Evolutionary conservation across 2,329 filamentous ascomycete species (phyloP).

Genomic region (Herpomyces periplanetae): DNA sequence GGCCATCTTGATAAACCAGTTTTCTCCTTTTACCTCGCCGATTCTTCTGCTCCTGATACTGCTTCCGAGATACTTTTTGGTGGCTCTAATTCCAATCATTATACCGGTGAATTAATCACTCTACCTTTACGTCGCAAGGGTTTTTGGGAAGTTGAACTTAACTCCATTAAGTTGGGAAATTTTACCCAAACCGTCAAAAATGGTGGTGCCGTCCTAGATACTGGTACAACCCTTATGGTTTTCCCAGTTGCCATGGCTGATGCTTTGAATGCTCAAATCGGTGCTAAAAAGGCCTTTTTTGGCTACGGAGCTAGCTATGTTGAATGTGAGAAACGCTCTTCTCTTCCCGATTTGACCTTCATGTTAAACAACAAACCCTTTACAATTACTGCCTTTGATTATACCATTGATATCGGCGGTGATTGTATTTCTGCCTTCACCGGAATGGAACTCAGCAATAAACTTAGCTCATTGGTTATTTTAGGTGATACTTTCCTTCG

Average conservation of each 20-base stretch:
- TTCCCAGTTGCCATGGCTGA: constrained; percentile 67
- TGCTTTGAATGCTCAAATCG: constrained; percentile 48
- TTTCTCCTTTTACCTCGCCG: constrained; percentile 80
- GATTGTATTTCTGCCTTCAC: constrained; percentile 92
- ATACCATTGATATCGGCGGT: constrained; percentile 76
- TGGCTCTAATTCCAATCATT: constrained; percentile 46
- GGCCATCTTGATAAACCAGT: constrained; percentile 58
- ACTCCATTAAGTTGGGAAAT: constrained; percentile 58
- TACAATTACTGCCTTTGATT: constrained; percentile 52
- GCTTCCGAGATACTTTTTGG: constrained; percentile 67
- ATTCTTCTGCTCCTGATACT: constrained; percentile 21
- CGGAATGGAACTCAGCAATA: constrained; percentile 57
- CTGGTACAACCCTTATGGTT: constrained; percentile 83
- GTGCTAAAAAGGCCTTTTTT: constrained; percentile 86
- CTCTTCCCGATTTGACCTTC: constrained; percentile 65
- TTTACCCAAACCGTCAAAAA: constrained; percentile 56
- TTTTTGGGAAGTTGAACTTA: constrained; percentile 96
- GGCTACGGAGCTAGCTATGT: constrained; percentile 89
- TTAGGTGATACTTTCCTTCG: constrained; percentile 57
- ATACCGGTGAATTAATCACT: constrained; percentile 49
- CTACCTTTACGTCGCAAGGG: constrained; percentile 90
- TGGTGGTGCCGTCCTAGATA: constrained; percentile 89
- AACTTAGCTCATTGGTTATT: constrained; percentile 64
- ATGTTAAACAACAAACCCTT: constrained; percentile 70
- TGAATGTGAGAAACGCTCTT: constrained; percentile 46